Evolutionary conservation across 257 asterid species (phyloP).

Genomic region (Apocynum venetum): DNA sequence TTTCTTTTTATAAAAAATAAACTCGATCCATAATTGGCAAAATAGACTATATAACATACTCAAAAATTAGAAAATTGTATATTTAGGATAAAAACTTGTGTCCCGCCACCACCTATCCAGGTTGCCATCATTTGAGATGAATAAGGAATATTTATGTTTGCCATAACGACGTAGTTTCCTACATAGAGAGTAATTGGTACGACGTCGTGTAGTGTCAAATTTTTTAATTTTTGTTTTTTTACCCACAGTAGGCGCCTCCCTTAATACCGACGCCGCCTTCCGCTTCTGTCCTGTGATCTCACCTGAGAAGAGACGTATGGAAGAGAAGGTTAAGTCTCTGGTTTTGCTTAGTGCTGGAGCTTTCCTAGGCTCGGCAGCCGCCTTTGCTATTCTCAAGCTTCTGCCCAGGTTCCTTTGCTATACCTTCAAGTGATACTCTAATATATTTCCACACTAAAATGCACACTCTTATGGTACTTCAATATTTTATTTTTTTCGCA

Average conservation of each 20-base stretch:
- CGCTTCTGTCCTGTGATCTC: neutral
- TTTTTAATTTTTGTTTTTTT: too few relatives aligned
- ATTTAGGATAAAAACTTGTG: too few relatives aligned
- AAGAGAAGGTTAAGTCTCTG: slow-evolving; percentile 51
- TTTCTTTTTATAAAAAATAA: too few relatives aligned
- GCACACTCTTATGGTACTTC: neutral
- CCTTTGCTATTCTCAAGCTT: slow-evolving; percentile 56
- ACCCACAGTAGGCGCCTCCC: neutral
- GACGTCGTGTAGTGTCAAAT: too few relatives aligned
- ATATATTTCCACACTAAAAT: neutral
- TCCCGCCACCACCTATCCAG: too few relatives aligned
- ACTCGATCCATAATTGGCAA: too few relatives aligned
- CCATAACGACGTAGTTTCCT: too few relatives aligned
- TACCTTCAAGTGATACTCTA: neutral
- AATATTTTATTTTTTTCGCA: neutral
- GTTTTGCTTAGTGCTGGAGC: slow-evolving; percentile 68
- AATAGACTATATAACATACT: too few relatives aligned
- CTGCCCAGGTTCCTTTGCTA: slow-evolving; percentile 40
- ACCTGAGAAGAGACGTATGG: slow-evolving; percentile 34
- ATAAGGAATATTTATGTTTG: too few relatives aligned
- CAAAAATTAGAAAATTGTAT: too few relatives aligned
- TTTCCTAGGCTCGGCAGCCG: slow-evolving; percentile 65
- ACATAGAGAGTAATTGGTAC: too few relatives aligned
- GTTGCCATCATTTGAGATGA: too few relatives aligned
- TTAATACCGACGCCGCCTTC: neutral